Evolutionary conservation across 441 rosid genomes (phyloP), one percentile per base, ranked within the genome.

Genomic region (Croton laevigatus): DNA sequence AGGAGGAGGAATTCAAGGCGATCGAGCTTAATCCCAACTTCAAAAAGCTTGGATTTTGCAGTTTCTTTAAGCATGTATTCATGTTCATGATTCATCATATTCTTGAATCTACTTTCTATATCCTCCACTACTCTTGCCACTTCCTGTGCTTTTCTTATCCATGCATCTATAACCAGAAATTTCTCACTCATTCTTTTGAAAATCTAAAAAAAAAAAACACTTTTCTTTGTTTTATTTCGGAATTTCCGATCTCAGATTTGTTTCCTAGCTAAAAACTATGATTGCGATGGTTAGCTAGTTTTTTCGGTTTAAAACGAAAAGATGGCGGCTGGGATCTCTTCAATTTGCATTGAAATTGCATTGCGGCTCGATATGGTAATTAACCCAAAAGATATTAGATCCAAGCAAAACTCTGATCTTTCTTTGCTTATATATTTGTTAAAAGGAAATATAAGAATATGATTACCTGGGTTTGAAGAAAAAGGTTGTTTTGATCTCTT

Each of bases 141-240:
- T 54, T 80, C 87, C 53, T 74, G 80, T 17, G 89, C 87, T 78
- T 87, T 87, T 55, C 80, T 72, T 40, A 80, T 77, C 88, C 87
- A 83, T 61, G 87, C 75, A 81, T 87, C 89, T 32, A 62, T 62
- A 10, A 20, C 63, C 37, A 80, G 53, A 42, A 19, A 71, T 27
- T 40, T 8, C 60, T 69, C 77, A 17, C 49, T 65, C 89, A 82
- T 79, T 57, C 53, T 37, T 55, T 27, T 40, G 32, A 14, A 4
- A 42, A n/a, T 53, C 64, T 17, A 73, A 14, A 22, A 16, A 36
- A 27, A 27, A 27, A 27, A 27, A 27, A 27, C n/a, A n/a, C 19
- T 17, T 5, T 51, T 17, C 49, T 40, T 9, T 8, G 44, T 40
- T 40, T 40, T 40, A 40, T 40, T 6, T 40, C 8, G 44, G 44